Percentiles rank a stretch among this genome's conserved stretches.
Evolutionary conservation across 2,329 filamentous ascomycete genomes (phyloP).

Genomic region (Thielaviopsis euricoi): DNA sequence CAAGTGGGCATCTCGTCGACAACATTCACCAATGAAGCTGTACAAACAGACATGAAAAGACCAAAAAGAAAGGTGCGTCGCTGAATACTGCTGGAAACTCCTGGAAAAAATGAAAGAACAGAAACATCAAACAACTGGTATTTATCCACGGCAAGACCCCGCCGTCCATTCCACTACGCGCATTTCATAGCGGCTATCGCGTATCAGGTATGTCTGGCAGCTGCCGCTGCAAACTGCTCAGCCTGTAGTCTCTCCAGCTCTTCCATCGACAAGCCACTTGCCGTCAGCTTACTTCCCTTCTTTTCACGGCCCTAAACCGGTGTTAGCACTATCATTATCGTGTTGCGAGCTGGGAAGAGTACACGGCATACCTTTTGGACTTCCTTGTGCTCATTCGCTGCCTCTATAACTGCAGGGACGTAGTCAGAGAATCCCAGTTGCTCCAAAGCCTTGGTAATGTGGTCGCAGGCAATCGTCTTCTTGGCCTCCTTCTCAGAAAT

Average conservation of each 20-base stretch:
- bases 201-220: conserved; percentile 12
- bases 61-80: neutral
- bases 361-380: conserved; percentile 62
- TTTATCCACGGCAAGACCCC: neutral
- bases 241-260: conserved; percentile 79
- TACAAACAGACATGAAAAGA: too few relatives aligned
- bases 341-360: conserved; percentile 24
- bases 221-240: conserved; percentile 71
- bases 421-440: conserved; percentile 89
- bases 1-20: too few relatives aligned
- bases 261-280: conserved; percentile 81
- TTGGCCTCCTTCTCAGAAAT: conserved; percentile 98
- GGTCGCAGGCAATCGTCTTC: conserved; percentile 96
- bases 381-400: conserved; percentile 83
- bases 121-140: neutral
- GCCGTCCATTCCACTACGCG: neutral
- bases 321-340: neutral
- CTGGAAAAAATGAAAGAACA: neutral
- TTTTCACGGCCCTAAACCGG: conserved; percentile 66
- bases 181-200: neutral
- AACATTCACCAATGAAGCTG: too few relatives aligned
- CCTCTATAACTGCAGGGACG: conserved; percentile 70
- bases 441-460: conserved; percentile 87
- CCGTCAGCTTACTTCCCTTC: conserved; percentile 92
- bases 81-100: neutral